phyloP scores from a whole-genome alignment of 495 filamentous ascomycete genomes.

The Trichoderma parareesei region DNA sequence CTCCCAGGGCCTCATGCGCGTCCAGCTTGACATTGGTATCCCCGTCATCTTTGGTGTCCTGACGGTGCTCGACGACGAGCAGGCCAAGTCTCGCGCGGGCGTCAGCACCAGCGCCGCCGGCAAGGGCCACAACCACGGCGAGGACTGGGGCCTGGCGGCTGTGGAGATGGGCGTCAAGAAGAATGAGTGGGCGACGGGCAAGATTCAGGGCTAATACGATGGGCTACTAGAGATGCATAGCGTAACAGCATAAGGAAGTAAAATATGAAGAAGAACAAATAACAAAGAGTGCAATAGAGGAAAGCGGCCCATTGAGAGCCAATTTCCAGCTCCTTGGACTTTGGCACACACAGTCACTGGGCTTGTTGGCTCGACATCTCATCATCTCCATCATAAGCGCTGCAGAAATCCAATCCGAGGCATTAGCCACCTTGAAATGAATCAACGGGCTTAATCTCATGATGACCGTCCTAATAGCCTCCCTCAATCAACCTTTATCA shows the following conservation, averaged over 20 bases:
- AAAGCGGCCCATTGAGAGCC: not conserved
- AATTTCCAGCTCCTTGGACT: not conserved
- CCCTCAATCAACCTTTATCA: not conserved
- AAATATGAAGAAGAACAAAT: not conserved
- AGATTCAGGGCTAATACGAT: constrained; percentile 35
- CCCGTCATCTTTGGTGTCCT: constrained; percentile 90
- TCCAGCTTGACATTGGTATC: constrained; percentile 78
- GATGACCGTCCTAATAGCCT: not conserved
- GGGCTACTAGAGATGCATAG: too few species aligned
- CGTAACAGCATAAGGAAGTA: constrained; percentile 14
- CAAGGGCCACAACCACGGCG: constrained; percentile 68
- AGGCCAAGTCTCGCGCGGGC: constrained; percentile 81
- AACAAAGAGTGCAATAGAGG: not conserved
- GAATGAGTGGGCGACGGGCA: constrained; percentile 58
- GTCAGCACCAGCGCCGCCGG: constrained; percentile 35
- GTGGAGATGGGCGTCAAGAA: constrained; percentile 69
- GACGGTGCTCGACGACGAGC: constrained; percentile 81
- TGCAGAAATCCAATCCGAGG: too few species aligned
- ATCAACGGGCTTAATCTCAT: too few species aligned
- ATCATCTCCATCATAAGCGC: not conserved
- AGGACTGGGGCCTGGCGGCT: constrained; percentile 75
- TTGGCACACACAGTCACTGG: not conserved
- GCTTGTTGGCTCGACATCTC: not conserved
- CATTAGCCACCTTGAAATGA: too few species aligned
- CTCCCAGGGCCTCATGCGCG: constrained; percentile 84